These are phyloP conservation scores for Durusdinium trenchii DNA, from an alignment of 73 alveolate species.

Conservation along the genomic window DNA sequence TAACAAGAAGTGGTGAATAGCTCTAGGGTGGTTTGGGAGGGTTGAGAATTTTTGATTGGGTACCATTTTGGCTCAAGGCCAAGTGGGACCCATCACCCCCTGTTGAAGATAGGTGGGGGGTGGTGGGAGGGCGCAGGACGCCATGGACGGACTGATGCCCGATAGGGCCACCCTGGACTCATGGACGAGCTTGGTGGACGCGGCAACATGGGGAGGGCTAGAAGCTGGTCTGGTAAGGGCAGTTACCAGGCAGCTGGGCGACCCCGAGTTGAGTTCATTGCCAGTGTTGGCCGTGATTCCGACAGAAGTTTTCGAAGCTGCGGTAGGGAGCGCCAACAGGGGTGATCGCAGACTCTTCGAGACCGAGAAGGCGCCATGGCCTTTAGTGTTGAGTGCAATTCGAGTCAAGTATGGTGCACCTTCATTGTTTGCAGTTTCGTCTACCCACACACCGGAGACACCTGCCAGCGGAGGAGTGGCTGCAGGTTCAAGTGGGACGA, in stretches of 20 bases:
- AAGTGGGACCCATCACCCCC: no score
- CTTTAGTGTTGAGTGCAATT: not conserved
- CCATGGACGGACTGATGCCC: constrained; percentile 23
- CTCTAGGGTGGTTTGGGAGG: constrained; percentile 4
- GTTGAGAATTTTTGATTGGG: not conserved
- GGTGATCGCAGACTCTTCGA: not conserved
- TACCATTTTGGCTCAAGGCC: constrained; percentile 38
- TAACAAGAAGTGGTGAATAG: no score
- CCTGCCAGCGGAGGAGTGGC: not conserved
- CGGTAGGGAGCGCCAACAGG: not conserved
- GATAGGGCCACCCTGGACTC: not conserved
- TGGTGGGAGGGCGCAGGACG: not conserved
- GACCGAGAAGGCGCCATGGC: constrained; percentile 10
- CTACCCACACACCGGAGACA: not conserved
- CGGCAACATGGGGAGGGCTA: not conserved
- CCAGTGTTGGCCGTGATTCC: not conserved
- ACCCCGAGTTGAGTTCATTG: not conserved
- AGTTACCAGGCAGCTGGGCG: constrained; percentile 6
- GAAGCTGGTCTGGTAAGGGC: not conserved
- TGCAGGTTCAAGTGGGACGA: not conserved
- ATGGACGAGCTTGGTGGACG: not conserved
- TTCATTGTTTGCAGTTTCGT: not conserved
- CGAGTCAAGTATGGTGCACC: not conserved
- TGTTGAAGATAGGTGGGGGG: not conserved
- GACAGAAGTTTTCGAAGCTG: not conserved